Evolutionary conservation across 768 basidiomycete genomes (phyloP), one percentile per base, ranked within the genome.

Genomic region (Leccinum broughii): DNA sequence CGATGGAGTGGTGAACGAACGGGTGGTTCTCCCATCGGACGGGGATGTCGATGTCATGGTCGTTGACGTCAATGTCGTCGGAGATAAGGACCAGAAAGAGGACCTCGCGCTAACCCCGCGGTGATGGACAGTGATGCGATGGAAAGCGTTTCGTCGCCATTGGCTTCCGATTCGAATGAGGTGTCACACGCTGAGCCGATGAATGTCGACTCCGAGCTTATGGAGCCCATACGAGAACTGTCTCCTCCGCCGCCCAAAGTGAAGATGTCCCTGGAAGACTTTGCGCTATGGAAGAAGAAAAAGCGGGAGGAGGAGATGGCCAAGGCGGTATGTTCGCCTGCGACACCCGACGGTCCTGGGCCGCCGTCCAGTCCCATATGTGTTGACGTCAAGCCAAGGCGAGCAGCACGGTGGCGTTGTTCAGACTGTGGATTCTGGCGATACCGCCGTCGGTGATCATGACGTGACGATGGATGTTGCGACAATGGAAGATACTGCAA

Each of bases 211-310:
- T 48, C 46, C 46, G 20, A 48, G 20, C 20, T 4, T 41, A 28
- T 51, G 2, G 62, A 55, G 20, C 57, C 55, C 24, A 10, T 51
- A 37, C 64, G 49, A 15, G 70, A 65, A 4, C 65, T 62, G 2
- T 77, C 74, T 2, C 72, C 73, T 0, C 74, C 24, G 24, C 24
- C 24, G 13, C 83, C 83, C 52, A 84, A 85, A 49, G 84, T 85
- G 63, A 79, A 80, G 60, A 65, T 85, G 70, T 83, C 85, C 0
- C 68, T 87, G 52, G 82, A 81, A 63, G 85, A 86, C 61, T 87
- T 85, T 64, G 82, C 79, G 30, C 57, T 81, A 44, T 71, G 85
- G 58, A 85, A 80, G 77, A 81, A 80, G 77, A 81, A 80, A 69
- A 77, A 80, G 64, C 75, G 78, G 56, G 82, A 83, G 63, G 80